These are phyloP conservation scores for Lentinula aciculospora DNA, from an alignment of 768 basidiomycete species.

Conservation along the genomic window DNA sequence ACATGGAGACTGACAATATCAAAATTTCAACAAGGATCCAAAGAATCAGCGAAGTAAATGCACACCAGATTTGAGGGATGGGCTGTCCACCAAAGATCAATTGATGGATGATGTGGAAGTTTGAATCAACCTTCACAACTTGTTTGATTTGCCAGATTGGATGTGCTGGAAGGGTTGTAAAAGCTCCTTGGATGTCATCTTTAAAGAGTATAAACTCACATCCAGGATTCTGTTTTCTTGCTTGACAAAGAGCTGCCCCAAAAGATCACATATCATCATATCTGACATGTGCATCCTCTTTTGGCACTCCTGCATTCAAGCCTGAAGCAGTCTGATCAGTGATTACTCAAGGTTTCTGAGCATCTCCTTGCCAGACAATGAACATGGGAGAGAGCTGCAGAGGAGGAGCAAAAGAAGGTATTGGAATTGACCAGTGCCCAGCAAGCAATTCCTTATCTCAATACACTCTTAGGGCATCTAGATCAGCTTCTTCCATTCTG, in stretches of 20 bases:
- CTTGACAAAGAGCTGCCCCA: slow-evolving; percentile 11
- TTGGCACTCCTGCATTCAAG: slow-evolving; percentile 15
- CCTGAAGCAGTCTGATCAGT: slow-evolving; percentile 21
- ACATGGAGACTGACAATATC: slow-evolving; percentile 17
- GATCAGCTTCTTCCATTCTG: slow-evolving; percentile 5
- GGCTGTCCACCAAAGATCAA: slow-evolving; percentile 22
- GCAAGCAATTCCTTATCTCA: slow-evolving; percentile 15
- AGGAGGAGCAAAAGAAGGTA: slow-evolving; percentile 16
- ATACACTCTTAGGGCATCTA: slow-evolving; percentile 10
- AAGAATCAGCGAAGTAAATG: slow-evolving; percentile 20
- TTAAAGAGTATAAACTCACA: slow-evolving; percentile 18
- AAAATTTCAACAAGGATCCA: slow-evolving; percentile 19
- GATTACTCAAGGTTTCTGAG: slow-evolving; percentile 19
- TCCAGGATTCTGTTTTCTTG: not conserved
- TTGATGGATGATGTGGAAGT: slow-evolving; percentile 19
- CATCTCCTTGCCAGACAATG: slow-evolving; percentile 18
- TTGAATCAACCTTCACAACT: slow-evolving; percentile 19
- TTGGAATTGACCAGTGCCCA: slow-evolving; percentile 12
- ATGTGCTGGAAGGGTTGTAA: slow-evolving; percentile 24
- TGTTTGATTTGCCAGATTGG: slow-evolving; percentile 29
- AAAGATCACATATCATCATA: slow-evolving; percentile 20
- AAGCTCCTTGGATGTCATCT: slow-evolving; percentile 23
- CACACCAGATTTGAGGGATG: slow-evolving; percentile 20
- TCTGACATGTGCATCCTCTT: slow-evolving; percentile 14
- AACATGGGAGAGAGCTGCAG: slow-evolving; percentile 23